Percentiles rank a stretch among this genome's conserved stretches.
phyloP scores from a whole-genome alignment of 345 rosid species.

The Moricandia arvensis region DNA sequence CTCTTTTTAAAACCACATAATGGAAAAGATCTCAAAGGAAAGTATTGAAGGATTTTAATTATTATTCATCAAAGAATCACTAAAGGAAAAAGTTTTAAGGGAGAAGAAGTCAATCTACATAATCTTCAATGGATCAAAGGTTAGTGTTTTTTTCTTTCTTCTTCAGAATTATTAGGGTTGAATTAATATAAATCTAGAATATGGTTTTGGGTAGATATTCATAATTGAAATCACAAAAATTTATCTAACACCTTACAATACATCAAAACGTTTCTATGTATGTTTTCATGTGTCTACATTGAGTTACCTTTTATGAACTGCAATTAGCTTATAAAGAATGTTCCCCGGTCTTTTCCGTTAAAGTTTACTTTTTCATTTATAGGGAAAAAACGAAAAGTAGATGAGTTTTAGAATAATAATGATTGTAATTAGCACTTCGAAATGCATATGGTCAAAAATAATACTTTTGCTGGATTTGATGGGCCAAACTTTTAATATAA shows the following conservation, averaged over 20 bases:
- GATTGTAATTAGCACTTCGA: not conserved
- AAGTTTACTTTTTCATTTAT: conserved; percentile 19
- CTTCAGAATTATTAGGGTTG: too few relatives aligned
- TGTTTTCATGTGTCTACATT: not conserved
- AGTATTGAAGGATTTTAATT: too few relatives aligned
- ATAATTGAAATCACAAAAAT: too few relatives aligned
- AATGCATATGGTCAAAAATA: not conserved
- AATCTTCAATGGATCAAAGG: too few relatives aligned
- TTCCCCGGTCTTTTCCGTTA: conserved; percentile 1
- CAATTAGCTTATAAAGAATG: conserved; percentile 17
- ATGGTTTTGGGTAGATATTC: too few relatives aligned
- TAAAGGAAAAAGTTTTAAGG: too few relatives aligned
- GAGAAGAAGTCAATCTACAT: too few relatives aligned
- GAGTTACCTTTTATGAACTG: conserved; percentile 30
- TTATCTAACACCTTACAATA: not conserved
- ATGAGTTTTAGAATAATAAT: not conserved
- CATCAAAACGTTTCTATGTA: conserved; percentile 2
- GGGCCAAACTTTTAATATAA: not conserved
- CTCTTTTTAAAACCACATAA: too few relatives aligned
- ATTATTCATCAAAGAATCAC: too few relatives aligned
- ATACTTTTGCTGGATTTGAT: not conserved
- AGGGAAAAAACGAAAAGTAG: not conserved
- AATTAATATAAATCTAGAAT: too few relatives aligned
- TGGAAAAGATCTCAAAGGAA: too few relatives aligned
- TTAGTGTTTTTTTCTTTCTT: too few relatives aligned